A percentile compares a stretch with the other conserved stretches of the same genome.
Conservation (phyloP, 768 basidiomycete genomes). For the Daedaleopsis sinensis region DNA sequence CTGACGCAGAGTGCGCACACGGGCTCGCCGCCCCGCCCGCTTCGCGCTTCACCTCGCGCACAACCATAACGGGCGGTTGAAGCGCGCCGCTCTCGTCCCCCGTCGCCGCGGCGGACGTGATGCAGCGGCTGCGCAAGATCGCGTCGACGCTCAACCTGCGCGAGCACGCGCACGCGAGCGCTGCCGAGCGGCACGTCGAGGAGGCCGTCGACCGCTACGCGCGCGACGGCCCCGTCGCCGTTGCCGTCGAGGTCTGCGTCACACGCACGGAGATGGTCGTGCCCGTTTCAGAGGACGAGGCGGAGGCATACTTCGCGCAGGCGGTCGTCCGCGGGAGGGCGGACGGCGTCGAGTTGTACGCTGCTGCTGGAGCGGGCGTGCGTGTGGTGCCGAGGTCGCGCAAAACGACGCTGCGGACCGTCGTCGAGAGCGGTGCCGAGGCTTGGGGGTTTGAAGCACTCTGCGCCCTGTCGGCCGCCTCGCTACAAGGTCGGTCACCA, state of each 20-base stretch:
- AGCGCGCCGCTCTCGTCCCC: background rate
- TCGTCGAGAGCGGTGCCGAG: background rate
- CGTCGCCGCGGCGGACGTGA: conserved; percentile 8
- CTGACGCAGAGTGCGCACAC: background rate
- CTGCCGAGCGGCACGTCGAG: conserved; percentile 14
- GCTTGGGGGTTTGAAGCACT: background rate
- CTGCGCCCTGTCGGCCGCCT: background rate
- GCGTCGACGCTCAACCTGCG: conserved; percentile 1
- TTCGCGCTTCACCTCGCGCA: conserved; percentile 3
- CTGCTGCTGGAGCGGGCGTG: background rate
- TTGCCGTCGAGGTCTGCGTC: conserved; percentile 17
- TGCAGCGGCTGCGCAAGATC: conserved; percentile 12
- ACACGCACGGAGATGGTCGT: conserved; percentile 2
- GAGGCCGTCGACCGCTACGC: conserved; percentile 16
- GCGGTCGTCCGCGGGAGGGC: background rate
- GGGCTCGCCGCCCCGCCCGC: conserved; percentile 5
- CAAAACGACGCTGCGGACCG: background rate
- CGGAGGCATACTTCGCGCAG: background rate
- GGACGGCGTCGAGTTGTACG: conserved; percentile 3
- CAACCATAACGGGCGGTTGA: too few species aligned
- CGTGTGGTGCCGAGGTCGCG: background rate
- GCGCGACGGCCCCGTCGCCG: conserved; percentile 11
- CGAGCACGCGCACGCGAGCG: background rate
- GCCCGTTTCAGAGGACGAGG: background rate
- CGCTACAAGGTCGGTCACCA: background rate